Evolutionary conservation across 176 grass and related monocot genomes (phyloP), one percentile per base, ranked within the genome.

Genomic region (Carex parvula): DNA sequence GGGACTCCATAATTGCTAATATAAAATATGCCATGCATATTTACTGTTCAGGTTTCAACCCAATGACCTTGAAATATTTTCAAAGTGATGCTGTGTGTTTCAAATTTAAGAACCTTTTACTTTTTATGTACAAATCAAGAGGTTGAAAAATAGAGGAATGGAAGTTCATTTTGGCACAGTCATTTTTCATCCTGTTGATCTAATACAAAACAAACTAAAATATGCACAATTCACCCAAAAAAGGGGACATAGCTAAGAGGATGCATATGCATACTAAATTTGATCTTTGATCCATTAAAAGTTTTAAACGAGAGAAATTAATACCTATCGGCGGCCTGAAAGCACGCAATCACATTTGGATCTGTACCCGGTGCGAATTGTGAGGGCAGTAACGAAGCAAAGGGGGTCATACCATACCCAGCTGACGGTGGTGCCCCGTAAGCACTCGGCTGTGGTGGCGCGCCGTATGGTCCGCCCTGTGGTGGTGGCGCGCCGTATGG

Each of bases 271-370:
- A 53, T 5, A 76, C 4, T 76, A 32, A 76, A 32, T 55, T 55
- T 30, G 44, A 32, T 16, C 5, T 54, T 55, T 55, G 44, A 76
- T 32, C 22, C 44, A 29, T 32, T 9, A 30, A 77, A 56, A 24
- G 5, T 3, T 4, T 30, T 56, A 9, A 57, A 16, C 1, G 44
- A 66, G 10, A 66, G 37, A 18, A 37, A 83, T 48, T 55, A 15
- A 69, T 68, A 83, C 81, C 81, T 83, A 81, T 98, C 95, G 5
- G 95, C 92, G 4, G 95, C 91, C 84, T 92, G 88, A 88, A 98
- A 98, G 92, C 91, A 98, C 8, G 95, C 95, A 32, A 95, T 91
- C 13, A 98, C 85, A 88, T 90, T 95, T 8, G 95, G 95, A 81
- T 98, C 95, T 4, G 95, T 98, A 10, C 92, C 95, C 2, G 92